Base-by-base conservation (phyloP, 2,329 filamentous ascomycete species). In the Bretziella fagacearum region DNA sequence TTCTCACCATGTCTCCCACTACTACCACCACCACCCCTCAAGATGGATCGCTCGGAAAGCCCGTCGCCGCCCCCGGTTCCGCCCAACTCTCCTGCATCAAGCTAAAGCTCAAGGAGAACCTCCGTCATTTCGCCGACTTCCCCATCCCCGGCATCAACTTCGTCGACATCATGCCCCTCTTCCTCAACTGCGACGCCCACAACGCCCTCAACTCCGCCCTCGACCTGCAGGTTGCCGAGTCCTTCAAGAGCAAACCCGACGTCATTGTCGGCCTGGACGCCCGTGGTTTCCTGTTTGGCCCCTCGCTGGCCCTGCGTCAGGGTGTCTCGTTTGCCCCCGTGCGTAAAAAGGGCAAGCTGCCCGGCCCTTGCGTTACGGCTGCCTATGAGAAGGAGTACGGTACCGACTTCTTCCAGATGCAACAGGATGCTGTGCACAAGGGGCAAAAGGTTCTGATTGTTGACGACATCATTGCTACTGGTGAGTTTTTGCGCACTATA, bases 391-490 rank as follows among this genome's bases (percentile, higher is more conserved):
- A 98, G 73, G 91, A 98, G 65, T 98, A 98, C 60, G 91, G 91
- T 53, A 73, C 79, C 64, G 91, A 98, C 63, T 80, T 80, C 61
- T 96, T 98, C 69, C 84, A 96, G 72, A 93, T 98, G 70, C 91
- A 98, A 69, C 69, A 74, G 55, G 86, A 82, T 63, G 80, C 81
- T 37, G 79, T 98, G 58, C 79, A 82, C 66, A 71, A 76, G 44
- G 87, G 87, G 29, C 84, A 94, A 67, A 87, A 81, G 63, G 89
- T 94, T 49, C 68, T 98, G 52, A 74, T 98, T 54, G 86, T 98
- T 26, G 91, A 98, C 63, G 91, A 98, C 62, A 93, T 98, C 59
- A 96, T 98, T 67, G 91, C 91, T 49, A 98, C 91, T 54, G 89
- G 89, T 94, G 70, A 63, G 80, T 66, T 44, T 33, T 23, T 6